phyloP scores from a whole-genome alignment of 495 filamentous ascomycete species.

The Pyronema omphalodes region DNA sequence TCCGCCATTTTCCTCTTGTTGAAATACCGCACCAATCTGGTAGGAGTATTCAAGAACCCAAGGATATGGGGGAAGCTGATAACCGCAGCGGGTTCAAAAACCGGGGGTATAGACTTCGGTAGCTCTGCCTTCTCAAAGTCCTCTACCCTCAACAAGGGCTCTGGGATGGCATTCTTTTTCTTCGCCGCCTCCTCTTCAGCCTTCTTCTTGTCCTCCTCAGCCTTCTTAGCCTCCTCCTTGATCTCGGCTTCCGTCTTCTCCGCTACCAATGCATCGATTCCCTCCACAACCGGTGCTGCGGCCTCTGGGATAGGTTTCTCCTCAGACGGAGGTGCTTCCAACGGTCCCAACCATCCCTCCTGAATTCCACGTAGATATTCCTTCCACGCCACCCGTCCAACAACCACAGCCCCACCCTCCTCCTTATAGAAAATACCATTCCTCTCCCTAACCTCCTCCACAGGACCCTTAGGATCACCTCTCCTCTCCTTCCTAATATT shows the following conservation, averaged over 20 bases:
- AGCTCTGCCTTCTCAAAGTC: slow-evolving; percentile 35
- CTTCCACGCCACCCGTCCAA: slow-evolving; percentile 92
- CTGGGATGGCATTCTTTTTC: slow-evolving; percentile 3
- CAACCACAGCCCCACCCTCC: slow-evolving; percentile 55
- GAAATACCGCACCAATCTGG: slow-evolving; percentile 71
- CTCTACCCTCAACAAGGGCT: background rate
- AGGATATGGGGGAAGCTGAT: slow-evolving; percentile 77
- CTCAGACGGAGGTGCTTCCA: slow-evolving; percentile 22
- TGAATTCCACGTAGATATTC: slow-evolving; percentile 88
- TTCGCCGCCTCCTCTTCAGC: slow-evolving; percentile 13
- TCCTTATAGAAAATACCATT: slow-evolving; percentile 47
- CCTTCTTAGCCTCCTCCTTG: background rate
- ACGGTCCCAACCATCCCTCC: slow-evolving; percentile 87
- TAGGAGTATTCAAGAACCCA: slow-evolving; percentile 81
- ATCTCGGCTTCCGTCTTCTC: slow-evolving; percentile 2
- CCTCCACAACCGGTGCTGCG: background rate
- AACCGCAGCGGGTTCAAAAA: slow-evolving; percentile 45
- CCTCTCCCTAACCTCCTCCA: slow-evolving; percentile 37
- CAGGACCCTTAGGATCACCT: slow-evolving; percentile 31
- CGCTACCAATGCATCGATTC: slow-evolving; percentile 10
- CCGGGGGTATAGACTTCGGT: slow-evolving; percentile 40
- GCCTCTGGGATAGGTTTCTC: background rate
- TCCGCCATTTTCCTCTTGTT: slow-evolving; percentile 75
- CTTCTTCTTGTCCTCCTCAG: slow-evolving; percentile 1
- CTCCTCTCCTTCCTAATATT: slow-evolving; percentile 51